These are phyloP conservation scores for Amanita fuliginea DNA, from an alignment of 768 basidiomycete species.

Conservation along the genomic window DNA sequence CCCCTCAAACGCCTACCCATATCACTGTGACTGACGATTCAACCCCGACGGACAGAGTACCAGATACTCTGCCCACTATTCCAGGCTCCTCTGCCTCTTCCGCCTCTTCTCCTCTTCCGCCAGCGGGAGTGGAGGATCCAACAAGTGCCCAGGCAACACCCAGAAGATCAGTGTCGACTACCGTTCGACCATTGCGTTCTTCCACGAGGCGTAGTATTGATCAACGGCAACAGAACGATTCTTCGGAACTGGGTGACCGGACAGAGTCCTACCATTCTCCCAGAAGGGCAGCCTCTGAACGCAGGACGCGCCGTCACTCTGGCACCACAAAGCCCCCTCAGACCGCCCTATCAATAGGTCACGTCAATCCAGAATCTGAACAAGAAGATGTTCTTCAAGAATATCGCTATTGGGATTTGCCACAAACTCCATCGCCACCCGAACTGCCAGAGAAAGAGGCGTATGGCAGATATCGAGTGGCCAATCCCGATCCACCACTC, in stretches of 20 bases:
- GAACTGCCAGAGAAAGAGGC: background rate
- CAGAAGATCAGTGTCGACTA: background rate
- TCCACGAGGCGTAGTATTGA: background rate
- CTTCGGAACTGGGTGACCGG: background rate
- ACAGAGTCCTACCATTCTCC: background rate
- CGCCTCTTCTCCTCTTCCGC: background rate
- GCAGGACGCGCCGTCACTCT: background rate
- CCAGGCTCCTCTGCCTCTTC: slow-evolving; percentile 4
- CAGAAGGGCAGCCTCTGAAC: background rate
- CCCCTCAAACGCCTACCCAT: background rate
- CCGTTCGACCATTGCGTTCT: background rate
- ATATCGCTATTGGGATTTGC: background rate
- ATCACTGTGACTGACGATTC: background rate
- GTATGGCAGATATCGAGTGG: background rate
- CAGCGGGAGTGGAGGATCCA: background rate
- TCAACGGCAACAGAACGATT: background rate
- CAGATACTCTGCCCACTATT: slow-evolving; percentile 1
- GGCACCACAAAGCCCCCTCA: background rate
- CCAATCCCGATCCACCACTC: background rate
- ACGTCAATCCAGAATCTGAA: background rate
- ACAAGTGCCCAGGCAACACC: background rate
- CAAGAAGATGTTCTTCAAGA: background rate
- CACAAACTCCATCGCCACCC: background rate
- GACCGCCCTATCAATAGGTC: background rate
- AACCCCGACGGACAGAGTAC: background rate